These are phyloP conservation scores for Zymoseptoria tritici DNA, from an alignment of 2,329 filamentous ascomycete genomes.

Conservation along the genomic window DNA sequence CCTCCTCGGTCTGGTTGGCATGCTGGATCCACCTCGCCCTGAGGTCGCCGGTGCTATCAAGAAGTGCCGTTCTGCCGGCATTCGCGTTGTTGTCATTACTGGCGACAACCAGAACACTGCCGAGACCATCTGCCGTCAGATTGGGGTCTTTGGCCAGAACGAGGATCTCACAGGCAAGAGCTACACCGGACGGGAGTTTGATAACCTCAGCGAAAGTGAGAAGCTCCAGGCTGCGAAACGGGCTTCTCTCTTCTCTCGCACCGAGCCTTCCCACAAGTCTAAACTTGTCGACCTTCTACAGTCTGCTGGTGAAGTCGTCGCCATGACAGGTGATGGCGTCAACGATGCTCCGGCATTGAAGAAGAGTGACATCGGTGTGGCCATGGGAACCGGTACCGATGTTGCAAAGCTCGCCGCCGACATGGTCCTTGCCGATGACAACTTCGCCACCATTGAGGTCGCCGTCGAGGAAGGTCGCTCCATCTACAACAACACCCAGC, in stretches of 20 bases:
- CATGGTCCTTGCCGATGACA: slow-evolving; percentile 97
- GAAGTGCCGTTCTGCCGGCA: slow-evolving; percentile 87
- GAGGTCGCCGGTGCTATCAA: slow-evolving; percentile 81
- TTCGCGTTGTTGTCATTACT: slow-evolving; percentile 95
- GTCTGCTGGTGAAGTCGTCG: slow-evolving; percentile 85
- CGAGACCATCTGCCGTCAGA: slow-evolving; percentile 94
- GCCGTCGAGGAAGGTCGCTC: slow-evolving; percentile 95
- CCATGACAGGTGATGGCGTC: slow-evolving; percentile 98
- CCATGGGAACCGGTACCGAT: slow-evolving; percentile 96
- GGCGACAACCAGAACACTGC: slow-evolving; percentile 97
- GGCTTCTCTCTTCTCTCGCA: slow-evolving; percentile 89
- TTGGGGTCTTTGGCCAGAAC: slow-evolving; percentile 76
- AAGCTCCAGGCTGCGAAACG: slow-evolving; percentile 76
- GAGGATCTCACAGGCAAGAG: slow-evolving; percentile 88
- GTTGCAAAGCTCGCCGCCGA: slow-evolving; percentile 94
- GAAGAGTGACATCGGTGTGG: slow-evolving; percentile 97
- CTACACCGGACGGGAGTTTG: slow-evolving; percentile 91
- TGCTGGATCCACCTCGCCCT: slow-evolving; percentile 92
- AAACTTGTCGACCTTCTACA: slow-evolving; percentile 95
- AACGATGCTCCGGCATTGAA: slow-evolving; percentile 97
- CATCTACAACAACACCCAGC: slow-evolving; percentile 99
- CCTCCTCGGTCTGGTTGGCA: slow-evolving; percentile 83
- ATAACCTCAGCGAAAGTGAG: slow-evolving; percentile 68
- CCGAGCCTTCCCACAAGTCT: slow-evolving; percentile 95
- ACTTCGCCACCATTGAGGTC: slow-evolving; percentile 94